These are phyloP conservation scores for Fusarium scirpi DNA, from an alignment of 2,329 filamentous ascomycete genomes.

Conservation along the genomic window DNA sequence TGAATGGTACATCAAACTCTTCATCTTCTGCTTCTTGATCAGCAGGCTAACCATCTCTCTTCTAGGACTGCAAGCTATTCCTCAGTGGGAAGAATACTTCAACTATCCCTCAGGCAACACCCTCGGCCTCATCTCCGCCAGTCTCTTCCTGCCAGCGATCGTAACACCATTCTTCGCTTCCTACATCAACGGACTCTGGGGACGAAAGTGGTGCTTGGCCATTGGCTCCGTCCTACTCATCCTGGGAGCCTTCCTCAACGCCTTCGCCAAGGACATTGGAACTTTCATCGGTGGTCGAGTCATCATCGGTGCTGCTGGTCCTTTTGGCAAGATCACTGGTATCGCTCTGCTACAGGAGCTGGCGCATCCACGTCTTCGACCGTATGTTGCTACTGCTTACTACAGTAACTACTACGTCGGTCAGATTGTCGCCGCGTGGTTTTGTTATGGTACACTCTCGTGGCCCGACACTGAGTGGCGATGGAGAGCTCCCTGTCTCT, in stretches of 20 bases:
- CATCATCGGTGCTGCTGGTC: conserved; percentile 24
- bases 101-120: conserved; percentile 23
- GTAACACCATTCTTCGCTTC: conserved; percentile 30
- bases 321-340: conserved; percentile 25
- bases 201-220: conserved; percentile 29
- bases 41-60: too few relatives aligned
- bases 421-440: conserved; percentile 31
- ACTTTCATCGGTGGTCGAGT: conserved; percentile 28
- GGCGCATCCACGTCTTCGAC: conserved; percentile 31
- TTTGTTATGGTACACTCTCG: conserved; percentile 22
- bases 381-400: conserved; percentile 27
- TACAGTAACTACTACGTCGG: conserved; percentile 35
- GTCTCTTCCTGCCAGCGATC: conserved; percentile 34
- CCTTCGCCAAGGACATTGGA: conserved; percentile 21
- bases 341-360: conserved; percentile 33
- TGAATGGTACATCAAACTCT: conserved; percentile 9
- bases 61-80: conserved; percentile 11
- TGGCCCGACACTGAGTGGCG: conserved; percentile 26
- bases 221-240: conserved; percentile 21
- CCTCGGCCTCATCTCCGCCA: conserved; percentile 27
- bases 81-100: conserved; percentile 35
- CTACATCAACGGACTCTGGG: conserved; percentile 26
- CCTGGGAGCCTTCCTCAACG: conserved; percentile 26
- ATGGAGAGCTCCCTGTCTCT: conserved; percentile 32
- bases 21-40: background rate